Conservation (phyloP, 2,329 filamentous ascomycete species). For the Clarireedia monteithiana region DNA sequence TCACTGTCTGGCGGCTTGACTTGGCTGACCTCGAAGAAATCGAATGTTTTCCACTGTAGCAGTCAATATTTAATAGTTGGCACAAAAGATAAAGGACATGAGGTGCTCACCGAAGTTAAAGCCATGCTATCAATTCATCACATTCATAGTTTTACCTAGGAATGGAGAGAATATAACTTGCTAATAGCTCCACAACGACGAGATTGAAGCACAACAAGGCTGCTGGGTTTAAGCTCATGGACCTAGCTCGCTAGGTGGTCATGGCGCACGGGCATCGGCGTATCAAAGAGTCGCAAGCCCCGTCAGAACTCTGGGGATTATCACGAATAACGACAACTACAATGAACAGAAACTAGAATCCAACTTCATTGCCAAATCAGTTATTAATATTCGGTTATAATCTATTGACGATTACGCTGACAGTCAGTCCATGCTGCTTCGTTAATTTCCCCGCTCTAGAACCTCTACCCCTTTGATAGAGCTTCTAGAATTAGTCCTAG, state of each 20-base stretch:
- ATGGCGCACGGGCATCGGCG: background rate
- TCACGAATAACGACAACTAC: too few species aligned
- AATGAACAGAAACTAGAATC: too few species aligned
- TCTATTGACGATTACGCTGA: too few species aligned
- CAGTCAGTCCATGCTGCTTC: too few species aligned
- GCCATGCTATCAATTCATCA: slow-evolving; percentile 16
- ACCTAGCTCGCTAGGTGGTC: background rate
- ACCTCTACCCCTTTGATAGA: too few species aligned
- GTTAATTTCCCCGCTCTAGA: too few species aligned
- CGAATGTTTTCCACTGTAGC: slow-evolving; percentile 89
- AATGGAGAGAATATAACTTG: background rate
- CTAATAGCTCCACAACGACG: background rate
- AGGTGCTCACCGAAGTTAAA: slow-evolving; percentile 20
- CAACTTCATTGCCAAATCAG: too few species aligned
- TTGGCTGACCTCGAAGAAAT: slow-evolving; percentile 94
- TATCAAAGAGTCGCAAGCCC: too few species aligned
- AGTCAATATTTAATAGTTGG: slow-evolving; percentile 4
- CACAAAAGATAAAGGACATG: background rate
- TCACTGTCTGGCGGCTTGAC: slow-evolving; percentile 73
- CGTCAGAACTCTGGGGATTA: too few species aligned
- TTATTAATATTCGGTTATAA: too few species aligned
- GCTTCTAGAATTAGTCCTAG: too few species aligned
- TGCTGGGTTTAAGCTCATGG: slow-evolving; percentile 4
- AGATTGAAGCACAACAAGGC: slow-evolving; percentile 1
- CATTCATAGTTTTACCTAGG: background rate